phyloP scores from a whole-genome alignment of 352 stramenopile species.

The Globisporangium spinosum region DNA sequence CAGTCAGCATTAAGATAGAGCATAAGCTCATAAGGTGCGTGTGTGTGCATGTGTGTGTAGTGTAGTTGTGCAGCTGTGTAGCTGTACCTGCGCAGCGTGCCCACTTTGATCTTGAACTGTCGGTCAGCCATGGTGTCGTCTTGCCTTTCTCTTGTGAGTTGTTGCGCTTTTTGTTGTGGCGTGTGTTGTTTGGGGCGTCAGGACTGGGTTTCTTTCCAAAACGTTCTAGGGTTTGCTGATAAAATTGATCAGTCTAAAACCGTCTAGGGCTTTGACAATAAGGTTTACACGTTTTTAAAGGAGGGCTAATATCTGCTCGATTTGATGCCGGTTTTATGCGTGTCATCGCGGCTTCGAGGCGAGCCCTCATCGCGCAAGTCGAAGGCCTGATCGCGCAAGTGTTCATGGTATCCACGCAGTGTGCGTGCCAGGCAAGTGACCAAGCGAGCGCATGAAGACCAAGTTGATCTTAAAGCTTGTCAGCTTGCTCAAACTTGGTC shows the following conservation, averaged over 20 bases:
- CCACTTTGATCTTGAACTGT: slow-evolving; percentile 84
- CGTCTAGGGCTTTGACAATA: no score
- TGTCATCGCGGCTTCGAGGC: no score
- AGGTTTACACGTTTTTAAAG: no score
- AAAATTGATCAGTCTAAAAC: no score
- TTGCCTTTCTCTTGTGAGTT: not conserved
- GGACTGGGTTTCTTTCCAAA: no score
- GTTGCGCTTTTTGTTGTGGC: not conserved
- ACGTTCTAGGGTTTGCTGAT: no score
- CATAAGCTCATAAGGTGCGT: not conserved
- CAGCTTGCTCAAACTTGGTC: not conserved
- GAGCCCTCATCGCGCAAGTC: no score
- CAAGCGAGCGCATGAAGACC: not conserved
- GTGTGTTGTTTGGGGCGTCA: no score
- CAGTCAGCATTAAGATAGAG: not conserved
- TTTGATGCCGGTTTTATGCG: no score
- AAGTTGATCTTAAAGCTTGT: not conserved
- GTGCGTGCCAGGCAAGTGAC: not conserved
- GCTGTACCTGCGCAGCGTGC: slow-evolving; percentile 50
- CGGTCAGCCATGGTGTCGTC: slow-evolving; percentile 44
- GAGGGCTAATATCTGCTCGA: no score
- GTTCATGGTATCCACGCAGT: no score
- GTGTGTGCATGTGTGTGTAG: not conserved
- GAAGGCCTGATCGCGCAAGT: no score
- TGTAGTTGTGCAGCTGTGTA: not conserved